phyloP scores from a whole-genome alignment of 2,329 filamentous ascomycete genomes.

The Cadophora sp. region DNA sequence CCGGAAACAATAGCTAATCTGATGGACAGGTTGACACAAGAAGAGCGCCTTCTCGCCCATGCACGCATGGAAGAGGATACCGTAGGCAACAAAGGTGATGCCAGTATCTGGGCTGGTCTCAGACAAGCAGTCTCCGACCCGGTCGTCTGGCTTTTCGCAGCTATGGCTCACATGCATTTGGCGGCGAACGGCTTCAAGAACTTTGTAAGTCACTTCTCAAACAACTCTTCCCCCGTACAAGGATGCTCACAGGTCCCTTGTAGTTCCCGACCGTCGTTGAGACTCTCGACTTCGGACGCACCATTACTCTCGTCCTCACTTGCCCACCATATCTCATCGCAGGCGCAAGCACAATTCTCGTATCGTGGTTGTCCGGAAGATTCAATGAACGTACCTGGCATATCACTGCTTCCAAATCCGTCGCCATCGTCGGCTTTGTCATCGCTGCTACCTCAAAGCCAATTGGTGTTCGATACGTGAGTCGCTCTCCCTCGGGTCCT shows the following conservation, averaged over 20 bases:
- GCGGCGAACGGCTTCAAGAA: constrained; percentile 46
- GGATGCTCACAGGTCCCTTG: neutral
- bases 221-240: too few species aligned
- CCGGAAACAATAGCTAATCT: neutral
- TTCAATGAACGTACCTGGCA: constrained; percentile 31
- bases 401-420: constrained; percentile 24
- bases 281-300: constrained; percentile 40
- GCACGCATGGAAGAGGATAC: constrained; percentile 24
- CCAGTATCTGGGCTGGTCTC: constrained; percentile 47
- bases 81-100: constrained; percentile 46
- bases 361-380: constrained; percentile 21
- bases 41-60: constrained; percentile 28
- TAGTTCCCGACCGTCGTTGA: constrained; percentile 38
- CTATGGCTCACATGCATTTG: constrained; percentile 56
- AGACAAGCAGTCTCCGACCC: constrained; percentile 50
- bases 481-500: neutral
- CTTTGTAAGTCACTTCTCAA: constrained; percentile 29
- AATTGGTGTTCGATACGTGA: constrained; percentile 22
- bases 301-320: constrained; percentile 31
- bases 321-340: constrained; percentile 27
- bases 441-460: constrained; percentile 13
- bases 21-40: constrained; percentile 25
- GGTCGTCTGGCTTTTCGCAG: constrained; percentile 51
- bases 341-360: constrained; percentile 9
- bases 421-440: constrained; percentile 28